Conservation (phyloP, 1,284 basidiomycete genomes). For the Kwoniella shivajii region DNA sequence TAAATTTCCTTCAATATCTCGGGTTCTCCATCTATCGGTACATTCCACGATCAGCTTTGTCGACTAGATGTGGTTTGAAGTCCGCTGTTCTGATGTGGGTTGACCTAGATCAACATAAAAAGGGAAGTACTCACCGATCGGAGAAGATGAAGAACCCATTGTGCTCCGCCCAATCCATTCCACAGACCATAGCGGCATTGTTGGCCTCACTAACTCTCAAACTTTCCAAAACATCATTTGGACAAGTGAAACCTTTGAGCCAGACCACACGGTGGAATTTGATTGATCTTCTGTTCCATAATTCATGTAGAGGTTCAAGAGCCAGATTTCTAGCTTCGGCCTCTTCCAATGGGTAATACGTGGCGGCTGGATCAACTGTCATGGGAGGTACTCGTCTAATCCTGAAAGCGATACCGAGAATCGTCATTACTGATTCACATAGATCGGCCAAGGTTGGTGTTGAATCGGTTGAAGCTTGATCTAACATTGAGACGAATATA, state of each 20-base stretch:
- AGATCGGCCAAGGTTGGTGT: constrained; percentile 89
- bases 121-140: constrained; percentile 68
- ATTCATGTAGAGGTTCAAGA: constrained; percentile 83
- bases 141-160: constrained; percentile 96
- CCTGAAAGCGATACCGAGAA: constrained; percentile 86
- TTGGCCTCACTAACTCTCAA: constrained; percentile 84
- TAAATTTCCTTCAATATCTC: constrained; percentile 92
- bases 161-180: constrained; percentile 98
- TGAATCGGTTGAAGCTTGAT: constrained; percentile 88
- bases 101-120: not conserved
- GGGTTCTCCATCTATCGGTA: constrained; percentile 80
- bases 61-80: too few relatives aligned
- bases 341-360: constrained; percentile 92
- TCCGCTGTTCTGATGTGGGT: too few relatives aligned
- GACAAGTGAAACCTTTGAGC: constrained; percentile 96
- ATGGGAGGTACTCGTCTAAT: constrained; percentile 84
- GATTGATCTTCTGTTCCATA: constrained; percentile 72
- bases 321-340: constrained; percentile 87
- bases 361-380: constrained; percentile 78
- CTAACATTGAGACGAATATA: constrained; percentile 93
- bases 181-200: constrained; percentile 92
- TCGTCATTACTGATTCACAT: constrained; percentile 85
- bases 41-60: too few relatives aligned
- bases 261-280: constrained; percentile 87
- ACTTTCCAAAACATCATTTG: constrained; percentile 91